These are phyloP conservation scores for Vanrija sp. DNA, from an alignment of 1,284 basidiomycete species.

Conservation along the genomic window DNA sequence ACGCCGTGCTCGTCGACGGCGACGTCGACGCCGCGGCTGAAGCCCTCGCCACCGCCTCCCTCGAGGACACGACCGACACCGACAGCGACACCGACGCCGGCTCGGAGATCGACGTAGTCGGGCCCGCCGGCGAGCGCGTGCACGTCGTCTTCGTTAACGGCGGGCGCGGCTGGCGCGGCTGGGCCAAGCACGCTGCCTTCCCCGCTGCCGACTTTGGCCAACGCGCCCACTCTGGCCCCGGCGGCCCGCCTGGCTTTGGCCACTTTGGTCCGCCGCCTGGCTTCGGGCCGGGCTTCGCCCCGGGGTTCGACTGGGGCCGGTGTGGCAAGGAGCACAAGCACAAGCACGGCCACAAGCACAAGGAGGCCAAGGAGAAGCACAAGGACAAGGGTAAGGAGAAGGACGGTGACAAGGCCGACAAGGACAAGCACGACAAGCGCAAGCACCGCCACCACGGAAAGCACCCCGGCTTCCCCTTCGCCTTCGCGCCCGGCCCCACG, in stretches of 20 bases:
- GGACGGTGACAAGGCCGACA: constrained; percentile 50
- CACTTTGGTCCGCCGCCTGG: no score
- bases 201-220: no score
- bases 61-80: background rate
- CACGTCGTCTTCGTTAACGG: constrained; percentile 3
- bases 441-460: constrained; percentile 32
- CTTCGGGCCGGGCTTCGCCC: no score
- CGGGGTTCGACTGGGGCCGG: no score
- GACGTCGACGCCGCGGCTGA: background rate
- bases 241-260: no score
- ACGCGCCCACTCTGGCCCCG: no score
- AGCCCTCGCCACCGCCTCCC: background rate
- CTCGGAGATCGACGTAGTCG: background rate
- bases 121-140: background rate
- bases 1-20: background rate
- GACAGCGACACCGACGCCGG: background rate
- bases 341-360: no score
- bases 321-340: no score
- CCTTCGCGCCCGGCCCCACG: background rate
- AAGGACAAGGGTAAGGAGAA: background rate
- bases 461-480: background rate
- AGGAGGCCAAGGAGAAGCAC: no score
- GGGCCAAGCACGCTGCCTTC: no score
- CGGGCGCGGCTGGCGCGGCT: background rate
- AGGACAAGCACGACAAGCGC: constrained; percentile 47